A percentile compares a stretch with the other conserved stretches of the same genome.
These are phyloP conservation scores for Penicillium sp. DNA, from an alignment of 2,329 filamentous ascomycete species.

Conservation along the genomic window DNA sequence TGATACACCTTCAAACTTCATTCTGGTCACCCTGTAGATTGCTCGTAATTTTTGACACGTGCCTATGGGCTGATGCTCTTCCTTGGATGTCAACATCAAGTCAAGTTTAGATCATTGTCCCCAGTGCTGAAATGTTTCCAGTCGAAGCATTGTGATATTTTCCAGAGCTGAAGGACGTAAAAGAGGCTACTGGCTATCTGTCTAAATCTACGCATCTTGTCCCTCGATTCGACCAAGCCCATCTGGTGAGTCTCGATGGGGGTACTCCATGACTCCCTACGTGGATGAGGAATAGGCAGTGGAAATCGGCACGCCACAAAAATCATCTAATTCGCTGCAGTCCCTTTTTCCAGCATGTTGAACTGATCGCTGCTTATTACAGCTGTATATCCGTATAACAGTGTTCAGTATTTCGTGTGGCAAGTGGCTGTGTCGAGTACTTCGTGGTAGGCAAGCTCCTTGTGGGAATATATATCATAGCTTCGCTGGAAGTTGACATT, in stretches of 20 bases:
- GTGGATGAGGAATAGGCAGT: not conserved
- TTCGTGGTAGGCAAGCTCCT: too few relatives aligned
- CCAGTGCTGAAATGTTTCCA: too few relatives aligned
- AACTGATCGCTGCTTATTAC: not conserved
- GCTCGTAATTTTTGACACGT: not conserved
- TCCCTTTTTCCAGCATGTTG: not conserved
- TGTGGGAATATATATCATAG: too few relatives aligned
- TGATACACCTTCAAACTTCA: conserved; percentile 28
- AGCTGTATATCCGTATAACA: too few relatives aligned
- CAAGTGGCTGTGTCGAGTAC: not conserved
- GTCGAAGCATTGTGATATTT: too few relatives aligned
- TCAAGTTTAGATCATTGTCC: too few relatives aligned
- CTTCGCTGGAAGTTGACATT: too few relatives aligned
- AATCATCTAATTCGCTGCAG: not conserved
- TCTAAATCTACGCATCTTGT: not conserved
- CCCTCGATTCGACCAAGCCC: not conserved
- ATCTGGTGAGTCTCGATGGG: not conserved
- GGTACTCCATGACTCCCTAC: not conserved
- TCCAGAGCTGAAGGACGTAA: too few relatives aligned
- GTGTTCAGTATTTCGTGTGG: not conserved
- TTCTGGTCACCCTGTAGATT: conserved; percentile 2
- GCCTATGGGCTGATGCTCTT: not conserved
- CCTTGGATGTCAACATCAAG: not conserved
- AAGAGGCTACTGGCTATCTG: not conserved
- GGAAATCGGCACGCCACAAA: not conserved